Evolutionary conservation across 331 rosid species (phyloP).

Genomic region (Rhamnella rubrinervis): DNA sequence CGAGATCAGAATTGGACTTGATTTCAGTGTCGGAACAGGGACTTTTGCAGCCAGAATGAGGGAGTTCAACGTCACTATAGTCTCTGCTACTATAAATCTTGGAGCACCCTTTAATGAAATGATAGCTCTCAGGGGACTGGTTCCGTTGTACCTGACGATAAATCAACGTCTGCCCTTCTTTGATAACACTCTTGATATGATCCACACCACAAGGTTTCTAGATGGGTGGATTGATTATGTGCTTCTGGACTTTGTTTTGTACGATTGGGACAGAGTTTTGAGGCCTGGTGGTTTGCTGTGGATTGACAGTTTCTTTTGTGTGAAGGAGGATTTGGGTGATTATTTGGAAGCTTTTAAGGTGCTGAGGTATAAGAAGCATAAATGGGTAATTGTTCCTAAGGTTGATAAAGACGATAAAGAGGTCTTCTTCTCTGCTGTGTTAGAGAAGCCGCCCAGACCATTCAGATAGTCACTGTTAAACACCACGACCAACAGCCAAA

Average conservation of each 20-base stretch:
- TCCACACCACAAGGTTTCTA: conserved; percentile 73
- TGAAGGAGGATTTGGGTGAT: conserved; percentile 60
- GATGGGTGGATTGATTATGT: conserved; percentile 81
- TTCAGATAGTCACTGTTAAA: conserved; percentile 35
- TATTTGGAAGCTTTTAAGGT: conserved; percentile 52
- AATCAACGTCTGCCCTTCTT: conserved; percentile 75
- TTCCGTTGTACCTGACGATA: conserved; percentile 64
- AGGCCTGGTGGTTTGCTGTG: conserved; percentile 82
- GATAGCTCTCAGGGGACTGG: conserved; percentile 74
- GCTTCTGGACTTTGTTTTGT: conserved; percentile 65
- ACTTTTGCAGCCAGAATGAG: conserved; percentile 77
- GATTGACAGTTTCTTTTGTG: conserved; percentile 76
- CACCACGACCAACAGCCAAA: too few species aligned
- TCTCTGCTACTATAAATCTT: conserved; percentile 59
- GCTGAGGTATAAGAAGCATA: conserved; percentile 62
- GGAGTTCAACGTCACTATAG: conserved; percentile 63
- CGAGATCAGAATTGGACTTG: conserved; percentile 67
- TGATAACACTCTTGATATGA: conserved; percentile 68
- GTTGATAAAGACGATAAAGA: conserved; percentile 61
- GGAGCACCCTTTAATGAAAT: conserved; percentile 82
- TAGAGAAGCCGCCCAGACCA: conserved; percentile 72
- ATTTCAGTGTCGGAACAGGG: conserved; percentile 76
- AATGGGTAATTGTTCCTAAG: conserved; percentile 73
- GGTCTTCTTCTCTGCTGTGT: conserved; percentile 70
- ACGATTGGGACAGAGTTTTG: conserved; percentile 75